Base-by-base conservation (phyloP, 2,329 filamentous ascomycete genomes). In the Aspergillus terreus region DNA sequence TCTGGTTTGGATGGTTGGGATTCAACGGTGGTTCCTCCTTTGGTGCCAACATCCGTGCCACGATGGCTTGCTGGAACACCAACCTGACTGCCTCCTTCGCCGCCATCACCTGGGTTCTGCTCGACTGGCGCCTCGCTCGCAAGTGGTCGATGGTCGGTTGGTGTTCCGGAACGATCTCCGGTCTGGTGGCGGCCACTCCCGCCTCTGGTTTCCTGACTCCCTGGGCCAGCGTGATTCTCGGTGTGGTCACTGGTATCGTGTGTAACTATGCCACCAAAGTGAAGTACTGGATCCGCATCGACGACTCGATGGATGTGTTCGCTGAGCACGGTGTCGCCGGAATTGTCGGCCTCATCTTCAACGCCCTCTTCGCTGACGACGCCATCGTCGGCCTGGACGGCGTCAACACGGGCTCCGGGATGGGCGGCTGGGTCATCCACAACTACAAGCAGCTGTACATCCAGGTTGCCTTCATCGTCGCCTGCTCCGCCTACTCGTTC, bases 1-100 rank as follows among this genome's bases (percentile, higher is more conserved):
- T 99, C 51, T 97, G 92, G 92, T 97, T 97, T 66, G 94, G 94
- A 66, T 99, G 94, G 94, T 81, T 99, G 58, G 94, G 92, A 50
- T 99, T 99, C 84, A 99, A 99, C 80, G 94, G 92, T 64, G 94
- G 94, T 58, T 96, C 92, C 21, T 79, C 92, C 36, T 96, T 96
- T 62, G 92, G 92, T 62, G 90, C 92, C 60, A 96, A 96, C 78
- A 81, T 97, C 49, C 88, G 94, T 60, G 94, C 94, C 50, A 86
- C 88, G 59, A 95, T 96, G 85, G 92, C 94, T 50, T 96, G 90
- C 84, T 99, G 92, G 92, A 97, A 97, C 81, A 90, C 88, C 53
- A 96, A 94, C 78, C 71, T 96, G 66, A 94, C 90, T 45, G 92
- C 90, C 70, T 90, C 91, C 78, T 95, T 96, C 65, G 92, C 84